Evolutionary conservation across 169 alveolate genomes (phyloP).

Genomic region (Haemoproteus tartakovskyi): DNA sequence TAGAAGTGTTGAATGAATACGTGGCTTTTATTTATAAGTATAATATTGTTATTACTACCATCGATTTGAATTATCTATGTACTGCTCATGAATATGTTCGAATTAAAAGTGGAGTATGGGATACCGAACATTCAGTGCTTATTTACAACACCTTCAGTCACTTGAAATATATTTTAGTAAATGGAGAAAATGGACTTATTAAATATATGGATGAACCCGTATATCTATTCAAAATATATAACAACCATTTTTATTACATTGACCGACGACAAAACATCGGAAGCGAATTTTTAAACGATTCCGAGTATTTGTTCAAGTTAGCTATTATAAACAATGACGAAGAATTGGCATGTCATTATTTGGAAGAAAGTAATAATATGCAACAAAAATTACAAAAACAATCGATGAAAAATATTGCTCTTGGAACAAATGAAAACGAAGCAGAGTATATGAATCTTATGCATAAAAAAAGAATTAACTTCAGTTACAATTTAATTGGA

Average conservation of each 20-base stretch:
- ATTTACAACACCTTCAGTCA: constrained; percentile 69
- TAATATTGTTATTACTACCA: constrained; percentile 69
- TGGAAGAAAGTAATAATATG: no score
- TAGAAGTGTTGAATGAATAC: constrained; percentile 64
- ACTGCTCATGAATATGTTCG: constrained; percentile 63
- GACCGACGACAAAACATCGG: constrained; percentile 12
- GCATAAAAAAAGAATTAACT: constrained; percentile 58
- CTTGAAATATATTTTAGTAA: constrained; percentile 16
- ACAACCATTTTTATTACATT: constrained; percentile 17
- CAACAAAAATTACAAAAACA: neutral
- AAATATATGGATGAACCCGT: constrained; percentile 55
- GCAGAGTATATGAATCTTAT: neutral
- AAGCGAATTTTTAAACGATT: constrained; percentile 13
- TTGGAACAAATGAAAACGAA: constrained; percentile 1
- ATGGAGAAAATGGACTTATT: constrained; percentile 57
- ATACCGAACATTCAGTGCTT: constrained; percentile 57
- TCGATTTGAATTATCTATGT: constrained; percentile 64
- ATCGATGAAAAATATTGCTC: neutral
- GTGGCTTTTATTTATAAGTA: constrained; percentile 71
- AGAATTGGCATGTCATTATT: constrained; percentile 16
- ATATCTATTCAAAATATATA: constrained; percentile 38
- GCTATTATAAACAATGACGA: constrained; percentile 42
- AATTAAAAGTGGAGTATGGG: constrained; percentile 77
- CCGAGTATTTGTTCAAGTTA: constrained; percentile 30
- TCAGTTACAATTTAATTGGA: constrained; percentile 68